Evolutionary conservation across 139 green algal genomes (phyloP).

Genomic region (Nannochloris sp.): DNA sequence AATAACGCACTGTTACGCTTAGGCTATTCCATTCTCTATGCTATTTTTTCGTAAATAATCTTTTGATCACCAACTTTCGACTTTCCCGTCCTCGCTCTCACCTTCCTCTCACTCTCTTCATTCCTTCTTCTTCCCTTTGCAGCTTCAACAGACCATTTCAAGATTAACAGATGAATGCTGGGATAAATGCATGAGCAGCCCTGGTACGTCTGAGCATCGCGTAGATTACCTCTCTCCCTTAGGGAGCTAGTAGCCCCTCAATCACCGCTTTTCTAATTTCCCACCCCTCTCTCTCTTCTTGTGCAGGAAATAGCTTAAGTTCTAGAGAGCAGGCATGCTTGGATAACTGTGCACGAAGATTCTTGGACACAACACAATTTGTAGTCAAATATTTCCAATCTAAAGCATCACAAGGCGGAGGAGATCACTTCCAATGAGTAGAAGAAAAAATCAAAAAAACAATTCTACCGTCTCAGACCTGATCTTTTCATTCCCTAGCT

Average conservation of each 20-base stretch:
- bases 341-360: conserved; percentile 32
- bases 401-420: conserved; percentile 1
- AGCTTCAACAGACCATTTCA: conserved; percentile 37
- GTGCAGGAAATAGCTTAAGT: conserved; percentile 22
- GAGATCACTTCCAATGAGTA: conserved; percentile 1
- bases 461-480: too few species aligned
- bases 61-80: too few species aligned
- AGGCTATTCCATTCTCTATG: neutral
- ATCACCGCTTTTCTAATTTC: neutral
- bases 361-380: conserved; percentile 39
- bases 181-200: conserved; percentile 29
- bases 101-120: too few species aligned
- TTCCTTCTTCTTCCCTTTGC: neutral
- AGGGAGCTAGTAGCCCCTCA: neutral
- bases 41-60: too few species aligned
- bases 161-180: conserved; percentile 38
- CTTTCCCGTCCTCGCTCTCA: too few species aligned
- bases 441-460: too few species aligned
- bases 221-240: neutral
- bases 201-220: conserved; percentile 5
- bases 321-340: conserved; percentile 26
- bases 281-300: neutral
- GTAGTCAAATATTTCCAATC: conserved; percentile 35
- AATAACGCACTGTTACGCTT: neutral
- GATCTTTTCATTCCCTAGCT: too few species aligned